Base-by-base conservation (phyloP, 257 asterid genomes). In the Rauvolfia tetraphylla region DNA sequence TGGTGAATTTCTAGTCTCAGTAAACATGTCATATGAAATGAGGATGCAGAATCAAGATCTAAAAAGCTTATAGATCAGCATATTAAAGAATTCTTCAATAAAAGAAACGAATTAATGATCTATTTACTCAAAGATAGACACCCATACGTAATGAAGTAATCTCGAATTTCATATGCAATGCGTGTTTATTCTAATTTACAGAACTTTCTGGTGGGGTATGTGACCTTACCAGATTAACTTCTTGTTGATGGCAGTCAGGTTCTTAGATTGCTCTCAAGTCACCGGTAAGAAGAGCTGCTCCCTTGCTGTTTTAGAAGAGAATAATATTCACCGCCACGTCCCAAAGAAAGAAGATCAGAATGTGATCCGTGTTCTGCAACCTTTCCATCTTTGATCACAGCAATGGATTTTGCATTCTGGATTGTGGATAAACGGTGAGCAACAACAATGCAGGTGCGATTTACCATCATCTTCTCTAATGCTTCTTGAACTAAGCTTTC, bases 401-500 rank as follows among this genome's bases (percentile, higher is more conserved):
- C 91, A 79, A 90, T 92, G 67, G 95, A 81, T 72, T 85, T 86
- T 14, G 96, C 86, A 81, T 89, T 90, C 80, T 89, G 90, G 77
- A 90, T 84, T 7, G 98, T 89, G 1, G 96, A 89, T 38, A 92
- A 33, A 5, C 96, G 89, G 71, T 92, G 97, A 74, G 97, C 97
- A 71, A 90, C 96, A 2, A 89, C 86, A 3, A 90, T 85, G 87
- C 96, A 86, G 9, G 96, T 92, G 72, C 93, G 68, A 1, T 86
- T 90, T 0, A 80, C 88, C 95, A 89, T 90, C 95, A 90, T 87
- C 83, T 89, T 90, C 82, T 86, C 92, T 0, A 92, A 83, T 42
- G 97, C 92, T 76, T 89, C 96, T 73, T 92, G 96, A 53, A 92
- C 96, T 68, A 85, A 75, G 84, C 89, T 92, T 80, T 92, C 97